phyloP scores from a whole-genome alignment of 1,284 basidiomycete genomes.

The Gymnopus androsaceus region DNA sequence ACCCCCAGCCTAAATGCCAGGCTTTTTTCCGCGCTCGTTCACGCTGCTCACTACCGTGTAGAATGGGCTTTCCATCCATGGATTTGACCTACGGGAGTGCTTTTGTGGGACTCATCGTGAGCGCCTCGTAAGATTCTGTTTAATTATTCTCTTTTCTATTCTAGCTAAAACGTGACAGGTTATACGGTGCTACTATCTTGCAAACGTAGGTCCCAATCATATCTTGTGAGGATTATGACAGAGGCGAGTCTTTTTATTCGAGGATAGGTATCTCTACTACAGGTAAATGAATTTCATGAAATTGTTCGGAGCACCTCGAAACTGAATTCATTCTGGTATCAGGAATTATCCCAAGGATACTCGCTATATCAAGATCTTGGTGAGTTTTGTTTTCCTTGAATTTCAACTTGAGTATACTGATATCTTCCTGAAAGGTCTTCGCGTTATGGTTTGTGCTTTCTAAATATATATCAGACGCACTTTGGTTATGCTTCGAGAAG shows the following conservation, averaged over 20 bases:
- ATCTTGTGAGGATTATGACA: background rate
- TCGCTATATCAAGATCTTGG: slow-evolving; percentile 32
- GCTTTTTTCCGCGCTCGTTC: background rate
- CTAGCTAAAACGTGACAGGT: background rate
- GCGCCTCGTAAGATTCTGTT: slow-evolving; percentile 35
- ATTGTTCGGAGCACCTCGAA: background rate
- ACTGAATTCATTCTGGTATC: background rate
- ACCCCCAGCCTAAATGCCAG: background rate
- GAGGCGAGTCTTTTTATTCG: background rate
- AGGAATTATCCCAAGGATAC: slow-evolving; percentile 39
- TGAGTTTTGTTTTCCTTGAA: slow-evolving; percentile 11
- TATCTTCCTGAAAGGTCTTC: slow-evolving; percentile 28
- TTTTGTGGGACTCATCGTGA: slow-evolving; percentile 39
- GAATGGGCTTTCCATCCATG: slow-evolving; percentile 6
- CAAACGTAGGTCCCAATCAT: slow-evolving; percentile 33
- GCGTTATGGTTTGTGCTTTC: slow-evolving; percentile 29
- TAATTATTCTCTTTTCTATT: background rate
- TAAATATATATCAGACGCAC: background rate
- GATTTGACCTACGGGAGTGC: slow-evolving; percentile 37
- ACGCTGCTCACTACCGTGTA: no score
- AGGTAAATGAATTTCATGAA: slow-evolving; percentile 24
- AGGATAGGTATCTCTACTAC: slow-evolving; percentile 38
- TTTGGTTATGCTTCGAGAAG: slow-evolving; percentile 18
- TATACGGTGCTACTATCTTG: slow-evolving; percentile 40
- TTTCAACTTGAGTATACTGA: background rate